These are phyloP conservation scores for Miscanthus lutarioriparius DNA, from an alignment of 176 grass and related monocot genomes.

Conservation along the genomic window DNA sequence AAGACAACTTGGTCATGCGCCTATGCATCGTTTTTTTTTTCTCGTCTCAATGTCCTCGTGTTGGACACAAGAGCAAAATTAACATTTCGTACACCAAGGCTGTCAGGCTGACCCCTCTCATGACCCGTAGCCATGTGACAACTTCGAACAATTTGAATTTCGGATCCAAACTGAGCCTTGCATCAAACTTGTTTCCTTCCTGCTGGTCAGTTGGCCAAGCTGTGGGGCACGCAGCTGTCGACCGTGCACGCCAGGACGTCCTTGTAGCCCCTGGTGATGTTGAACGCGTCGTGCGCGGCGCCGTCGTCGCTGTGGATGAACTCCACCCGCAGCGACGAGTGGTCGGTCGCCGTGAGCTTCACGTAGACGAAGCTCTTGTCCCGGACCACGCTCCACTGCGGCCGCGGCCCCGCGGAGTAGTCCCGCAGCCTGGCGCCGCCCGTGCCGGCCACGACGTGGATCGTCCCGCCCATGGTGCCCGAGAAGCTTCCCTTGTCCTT, in stretches of 20 bases:
- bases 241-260: conserved; percentile 58
- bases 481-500: conserved; percentile 38
- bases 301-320: conserved; percentile 78
- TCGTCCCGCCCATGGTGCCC: conserved; percentile 52
- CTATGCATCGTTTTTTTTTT: too few relatives aligned
- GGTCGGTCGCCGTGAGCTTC: conserved; percentile 71
- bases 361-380: conserved; percentile 70
- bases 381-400: conserved; percentile 62
- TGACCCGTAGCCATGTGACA: too few relatives aligned
- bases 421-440: conserved; percentile 46
- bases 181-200: too few relatives aligned
- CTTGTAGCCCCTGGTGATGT: conserved; percentile 61
- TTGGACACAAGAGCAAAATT: too few relatives aligned
- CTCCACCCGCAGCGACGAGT: conserved; percentile 58
- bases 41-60: too few relatives aligned
- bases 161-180: too few relatives aligned
- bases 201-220: conserved; percentile 40
- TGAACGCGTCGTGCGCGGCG: conserved; percentile 63
- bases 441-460: conserved; percentile 64
- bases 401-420: conserved; percentile 38
- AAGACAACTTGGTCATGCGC: too few relatives aligned
- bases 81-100: too few relatives aligned
- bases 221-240: conserved; percentile 54
- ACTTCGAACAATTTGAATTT: too few relatives aligned
- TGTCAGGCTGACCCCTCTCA: too few relatives aligned